Base-by-base conservation (phyloP, 23 red algal species). In the Gracilaria gracilis region DNA sequence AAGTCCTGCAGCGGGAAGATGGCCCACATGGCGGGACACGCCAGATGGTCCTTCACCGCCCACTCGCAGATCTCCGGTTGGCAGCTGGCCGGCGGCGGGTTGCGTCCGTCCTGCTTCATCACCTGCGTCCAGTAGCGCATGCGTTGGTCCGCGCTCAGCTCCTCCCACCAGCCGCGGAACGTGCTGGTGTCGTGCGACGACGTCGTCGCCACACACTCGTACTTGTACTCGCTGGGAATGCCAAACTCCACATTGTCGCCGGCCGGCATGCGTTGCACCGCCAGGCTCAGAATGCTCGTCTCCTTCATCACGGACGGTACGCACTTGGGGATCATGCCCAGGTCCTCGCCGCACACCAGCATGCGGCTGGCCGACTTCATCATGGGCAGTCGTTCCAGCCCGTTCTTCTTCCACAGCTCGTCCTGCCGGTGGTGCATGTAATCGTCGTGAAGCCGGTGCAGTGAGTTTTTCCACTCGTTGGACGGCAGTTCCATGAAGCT, bases 161-260 rank as follows among this genome's bases (percentile, higher is more conserved):
- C 93, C 83, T 98, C 96, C 96, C 96, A 98, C 96, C 96, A 98
- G 71, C 89, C 96, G 61, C 96, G 93, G 57, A 98, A 79, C 0
- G 96, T 98, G 57, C 81, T 87, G 19, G 94, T 98, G 75, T 95
- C 96, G 81, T 95, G 96, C 29, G 96, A 98, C 42, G 90, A 87
- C 20, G 92, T 84, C 19, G 93, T 98, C 11, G 89, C 93, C 11
- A 98, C 93, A 85, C 93, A 93, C 33, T 85, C 80, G 65, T 95
- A 98, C 48, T 80, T 75, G 64, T 98, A 98, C 2, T 95, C 65
- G 17, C 78, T n/a, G 9, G 93, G 88, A 20, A 75, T 75, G 35
- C 84, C 84, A 88, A 95, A 98, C 72, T 95, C 93, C 9, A 11
- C 59, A 23, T 84, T 64, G 42, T 61, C 42, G 42, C 5, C 80